Conservation (phyloP, 2,329 filamentous ascomycete genomes). For the Volutella citrinella region DNA sequence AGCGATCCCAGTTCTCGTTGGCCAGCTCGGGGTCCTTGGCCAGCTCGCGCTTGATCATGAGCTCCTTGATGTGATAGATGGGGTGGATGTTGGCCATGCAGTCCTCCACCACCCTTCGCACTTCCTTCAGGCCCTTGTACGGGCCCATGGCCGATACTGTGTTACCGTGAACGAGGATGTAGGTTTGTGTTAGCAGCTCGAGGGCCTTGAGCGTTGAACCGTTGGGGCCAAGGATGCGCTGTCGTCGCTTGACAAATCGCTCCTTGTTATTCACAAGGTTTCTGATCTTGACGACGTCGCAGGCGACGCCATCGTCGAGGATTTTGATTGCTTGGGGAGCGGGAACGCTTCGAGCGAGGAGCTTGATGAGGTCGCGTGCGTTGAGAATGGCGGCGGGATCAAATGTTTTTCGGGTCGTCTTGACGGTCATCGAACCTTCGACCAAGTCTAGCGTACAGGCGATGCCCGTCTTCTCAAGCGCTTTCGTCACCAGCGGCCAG, state of each 20-base stretch:
- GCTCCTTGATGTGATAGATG: constrained; percentile 74
- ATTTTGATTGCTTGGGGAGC: constrained; percentile 93
- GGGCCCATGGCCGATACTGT: constrained; percentile 90
- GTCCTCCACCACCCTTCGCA: constrained; percentile 85
- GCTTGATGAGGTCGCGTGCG: constrained; percentile 88
- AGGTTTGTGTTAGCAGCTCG: constrained; percentile 85
- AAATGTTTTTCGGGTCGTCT: constrained; percentile 86
- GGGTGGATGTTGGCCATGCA: constrained; percentile 98
- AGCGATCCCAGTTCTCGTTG: constrained; percentile 91
- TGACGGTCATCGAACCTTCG: constrained; percentile 94
- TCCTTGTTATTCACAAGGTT: constrained; percentile 91
- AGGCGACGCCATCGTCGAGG: constrained; percentile 84
- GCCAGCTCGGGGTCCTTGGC: constrained; percentile 84
- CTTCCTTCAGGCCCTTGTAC: constrained; percentile 90
- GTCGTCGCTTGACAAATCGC: constrained; percentile 89
- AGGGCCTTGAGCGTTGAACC: constrained; percentile 92
- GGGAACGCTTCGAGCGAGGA: constrained; percentile 87
- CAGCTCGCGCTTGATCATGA: constrained; percentile 91
- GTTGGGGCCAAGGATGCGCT: constrained; percentile 87
- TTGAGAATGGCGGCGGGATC: constrained; percentile 93
- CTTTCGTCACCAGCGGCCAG: constrained; percentile 87
- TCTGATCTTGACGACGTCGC: constrained; percentile 94
- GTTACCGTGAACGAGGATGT: constrained; percentile 95
- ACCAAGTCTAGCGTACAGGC: constrained; percentile 91
- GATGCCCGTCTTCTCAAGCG: constrained; percentile 83